Conservation (phyloP, 441 rosid species). For the Adansonia gregorii region DNA sequence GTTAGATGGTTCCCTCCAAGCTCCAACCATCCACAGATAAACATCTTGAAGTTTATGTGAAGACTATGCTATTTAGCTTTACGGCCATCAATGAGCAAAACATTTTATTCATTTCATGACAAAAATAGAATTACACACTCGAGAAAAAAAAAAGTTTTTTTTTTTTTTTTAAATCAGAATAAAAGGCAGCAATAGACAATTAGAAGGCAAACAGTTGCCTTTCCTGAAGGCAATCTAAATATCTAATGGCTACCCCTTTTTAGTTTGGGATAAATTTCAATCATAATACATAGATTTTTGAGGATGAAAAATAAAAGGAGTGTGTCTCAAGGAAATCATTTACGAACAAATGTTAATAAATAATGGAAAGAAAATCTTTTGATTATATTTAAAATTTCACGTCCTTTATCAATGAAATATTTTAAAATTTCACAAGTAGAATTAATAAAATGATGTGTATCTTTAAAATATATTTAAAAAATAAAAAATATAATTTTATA, state of each 20-base stretch:
- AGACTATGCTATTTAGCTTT: constrained; percentile 9
- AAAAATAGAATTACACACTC: neutral
- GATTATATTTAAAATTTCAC: neutral
- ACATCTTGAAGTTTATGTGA: neutral
- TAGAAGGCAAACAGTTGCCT: neutral
- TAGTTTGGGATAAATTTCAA: neutral
- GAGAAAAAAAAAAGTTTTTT: neutral
- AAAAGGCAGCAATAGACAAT: neutral
- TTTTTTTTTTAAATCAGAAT: no score
- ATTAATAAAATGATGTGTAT: no score
- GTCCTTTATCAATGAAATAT: neutral
- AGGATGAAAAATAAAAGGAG: constrained; percentile 5
- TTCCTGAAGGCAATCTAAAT: no score
- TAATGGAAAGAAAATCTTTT: neutral
- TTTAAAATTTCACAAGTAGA: no score
- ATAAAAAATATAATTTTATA: no score
- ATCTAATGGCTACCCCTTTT: neutral
- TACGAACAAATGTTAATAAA: neutral
- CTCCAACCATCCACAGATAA: neutral
- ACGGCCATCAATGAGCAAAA: neutral
- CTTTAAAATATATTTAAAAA: no score
- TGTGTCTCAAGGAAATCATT: constrained; percentile 11
- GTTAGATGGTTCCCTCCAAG: constrained; percentile 1
- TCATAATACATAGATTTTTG: neutral
- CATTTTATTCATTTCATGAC: neutral